Conservation (phyloP, 2,329 filamentous ascomycete genomes). For the Ustulina deusta region DNA sequence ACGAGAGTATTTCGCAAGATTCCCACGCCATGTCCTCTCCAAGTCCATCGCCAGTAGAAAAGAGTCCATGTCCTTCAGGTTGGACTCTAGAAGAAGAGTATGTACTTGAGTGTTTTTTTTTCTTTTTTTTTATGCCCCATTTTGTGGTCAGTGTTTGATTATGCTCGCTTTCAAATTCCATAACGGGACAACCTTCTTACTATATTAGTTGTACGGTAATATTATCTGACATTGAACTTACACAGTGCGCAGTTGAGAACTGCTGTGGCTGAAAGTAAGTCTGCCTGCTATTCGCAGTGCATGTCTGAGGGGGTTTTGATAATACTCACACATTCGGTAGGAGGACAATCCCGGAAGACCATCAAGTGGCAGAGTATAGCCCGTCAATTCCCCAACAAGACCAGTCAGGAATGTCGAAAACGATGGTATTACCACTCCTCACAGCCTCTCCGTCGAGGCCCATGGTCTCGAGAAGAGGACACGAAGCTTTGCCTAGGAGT, state of each 20-base stretch:
- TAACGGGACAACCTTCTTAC: neutral
- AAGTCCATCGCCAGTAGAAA: neutral
- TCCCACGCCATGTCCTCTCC: neutral
- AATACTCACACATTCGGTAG: neutral
- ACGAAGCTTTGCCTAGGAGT: neutral
- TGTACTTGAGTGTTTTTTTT: no score
- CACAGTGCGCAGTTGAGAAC: neutral
- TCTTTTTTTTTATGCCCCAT: no score
- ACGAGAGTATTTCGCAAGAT: neutral
- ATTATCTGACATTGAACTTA: neutral
- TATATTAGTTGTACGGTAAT: neutral
- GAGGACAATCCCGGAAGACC: neutral
- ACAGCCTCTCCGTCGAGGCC: neutral
- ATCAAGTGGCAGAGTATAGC: neutral
- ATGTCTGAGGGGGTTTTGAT: neutral
- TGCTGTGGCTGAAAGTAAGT: neutral
- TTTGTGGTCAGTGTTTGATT: no score
- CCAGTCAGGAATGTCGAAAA: neutral
- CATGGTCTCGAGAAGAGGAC: neutral
- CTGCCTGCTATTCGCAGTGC: neutral
- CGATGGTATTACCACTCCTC: neutral
- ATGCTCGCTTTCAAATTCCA: neutral
- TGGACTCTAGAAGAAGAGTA: neutral
- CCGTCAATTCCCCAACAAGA: neutral
- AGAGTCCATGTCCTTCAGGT: neutral